Evolutionary conservation across 2,329 filamentous ascomycete genomes (phyloP), one percentile per base, ranked within the genome.

Genomic region (Cucurbitaria berberidis): DNA sequence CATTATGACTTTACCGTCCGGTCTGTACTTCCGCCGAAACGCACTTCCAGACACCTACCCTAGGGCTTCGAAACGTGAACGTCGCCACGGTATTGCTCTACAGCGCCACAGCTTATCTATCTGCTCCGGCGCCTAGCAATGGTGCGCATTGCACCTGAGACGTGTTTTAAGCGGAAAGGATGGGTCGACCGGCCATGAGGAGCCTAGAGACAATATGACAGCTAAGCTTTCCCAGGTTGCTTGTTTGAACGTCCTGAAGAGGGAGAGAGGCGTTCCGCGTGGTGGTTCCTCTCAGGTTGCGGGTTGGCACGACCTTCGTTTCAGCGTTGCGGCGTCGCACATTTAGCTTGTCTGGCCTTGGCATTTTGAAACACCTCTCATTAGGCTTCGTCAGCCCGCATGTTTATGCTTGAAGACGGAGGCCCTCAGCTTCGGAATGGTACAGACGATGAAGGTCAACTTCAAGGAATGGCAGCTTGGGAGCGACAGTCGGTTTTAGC

Each of bases 221-320:
- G 55, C 55, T 64, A 69, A 67, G 69, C 67, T 62, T 72, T 59
- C 57, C 53, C 34, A 46, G 49, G 45, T 51, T 63, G 62, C 63
- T 68, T 70, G 57, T 62, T 53, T 62, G 56, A n/a, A 59, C 41
- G 53, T 56, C 59, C 54, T 51, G 62, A 57, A 53, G 52, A 26
- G 48, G 48, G 55, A 49, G 41, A 18, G 35, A n/a, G 36, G 21
- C 8, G 22, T 26, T 19, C 50, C 27, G 39, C 22, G 36, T 24
- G 52, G 45, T 57, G 46, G 35, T 39, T 49, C 49, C 38, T 44
- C 19, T 51, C 45, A 30, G 46, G 57, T 57, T 55, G 53, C 46
- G 49, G 44, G 48, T 48, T 34, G 44, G 46, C 38, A 53, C 41
- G 45, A 24, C 43, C 47, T 41, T 42, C 22, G 63, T 66, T 66